Evolutionary conservation across 1,284 basidiomycete species (phyloP).

Genomic region (Earliella scabrosa): DNA sequence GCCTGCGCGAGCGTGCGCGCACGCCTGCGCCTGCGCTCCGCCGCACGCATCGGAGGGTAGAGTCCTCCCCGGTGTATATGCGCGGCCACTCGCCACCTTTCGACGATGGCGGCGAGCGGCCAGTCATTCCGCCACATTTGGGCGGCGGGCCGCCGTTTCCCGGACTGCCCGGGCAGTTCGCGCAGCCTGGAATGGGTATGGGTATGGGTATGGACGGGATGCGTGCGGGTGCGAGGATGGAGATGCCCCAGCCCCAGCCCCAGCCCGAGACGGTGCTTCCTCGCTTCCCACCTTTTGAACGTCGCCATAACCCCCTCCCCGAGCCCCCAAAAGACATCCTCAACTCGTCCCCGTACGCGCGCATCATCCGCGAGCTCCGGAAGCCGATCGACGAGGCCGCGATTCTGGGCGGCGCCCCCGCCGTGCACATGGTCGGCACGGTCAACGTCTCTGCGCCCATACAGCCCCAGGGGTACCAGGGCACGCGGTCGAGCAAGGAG

Average conservation of each 20-base stretch:
- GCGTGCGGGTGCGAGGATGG: not conserved
- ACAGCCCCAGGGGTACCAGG: not conserved
- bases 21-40: slow-evolving; percentile 15
- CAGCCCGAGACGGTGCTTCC: slow-evolving; percentile 10
- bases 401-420: slow-evolving; percentile 16
- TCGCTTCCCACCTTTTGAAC: slow-evolving; percentile 13
- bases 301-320: slow-evolving; percentile 26
- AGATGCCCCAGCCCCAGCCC: slow-evolving; percentile 2
- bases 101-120: not conserved
- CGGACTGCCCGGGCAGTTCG: not conserved
- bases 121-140: slow-evolving; percentile 11
- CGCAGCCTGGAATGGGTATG: too few relatives aligned
- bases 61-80: slow-evolving; percentile 14
- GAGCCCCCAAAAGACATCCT: slow-evolving; percentile 26
- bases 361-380: slow-evolving; percentile 22
- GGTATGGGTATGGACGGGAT: not conserved
- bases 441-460: slow-evolving; percentile 3
- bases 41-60: slow-evolving; percentile 13
- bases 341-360: slow-evolving; percentile 21
- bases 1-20: slow-evolving; percentile 5
- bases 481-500: slow-evolving; percentile 21
- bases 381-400: slow-evolving; percentile 22
- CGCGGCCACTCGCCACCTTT: slow-evolving; percentile 5
- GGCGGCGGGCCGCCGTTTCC: slow-evolving; percentile 5
- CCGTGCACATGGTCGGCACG: slow-evolving; percentile 19